A percentile compares a stretch with the other conserved stretches of the same genome.
These are phyloP conservation scores for Termitomyces sp. DNA, from an alignment of 768 basidiomycete species.

Conservation along the genomic window DNA sequence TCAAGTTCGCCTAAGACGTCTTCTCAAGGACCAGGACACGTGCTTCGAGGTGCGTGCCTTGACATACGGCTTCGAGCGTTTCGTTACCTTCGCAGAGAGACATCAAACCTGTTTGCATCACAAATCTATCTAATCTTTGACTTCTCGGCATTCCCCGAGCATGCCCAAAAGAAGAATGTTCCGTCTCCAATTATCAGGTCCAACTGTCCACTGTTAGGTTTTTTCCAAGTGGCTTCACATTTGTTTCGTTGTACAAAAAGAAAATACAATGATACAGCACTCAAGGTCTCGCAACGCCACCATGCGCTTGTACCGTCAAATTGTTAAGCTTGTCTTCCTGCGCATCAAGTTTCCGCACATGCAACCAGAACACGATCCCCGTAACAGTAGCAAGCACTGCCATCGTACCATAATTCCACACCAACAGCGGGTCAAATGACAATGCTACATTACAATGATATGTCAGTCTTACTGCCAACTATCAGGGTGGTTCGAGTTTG, in stretches of 20 bases:
- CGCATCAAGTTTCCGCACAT: conserved; percentile 50
- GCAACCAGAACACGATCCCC: conserved; percentile 52
- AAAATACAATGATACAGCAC: not conserved
- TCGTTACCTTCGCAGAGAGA: not conserved
- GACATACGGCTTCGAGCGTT: not conserved
- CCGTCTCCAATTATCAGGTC: no score
- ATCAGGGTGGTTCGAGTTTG: not conserved
- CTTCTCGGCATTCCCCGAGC: not conserved
- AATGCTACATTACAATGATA: conserved; percentile 35
- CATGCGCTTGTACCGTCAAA: conserved; percentile 21
- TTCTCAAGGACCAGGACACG: not conserved
- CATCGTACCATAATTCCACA: conserved; percentile 70
- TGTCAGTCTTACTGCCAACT: not conserved
- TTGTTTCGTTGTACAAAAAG: not conserved
- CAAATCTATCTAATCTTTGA: not conserved
- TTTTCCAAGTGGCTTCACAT: no score
- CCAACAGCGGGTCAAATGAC: conserved; percentile 64
- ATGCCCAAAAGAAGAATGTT: no score
- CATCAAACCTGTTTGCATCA: not conserved
- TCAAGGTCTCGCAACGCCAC: not conserved
- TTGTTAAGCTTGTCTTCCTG: conserved; percentile 63
- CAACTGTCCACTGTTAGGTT: no score
- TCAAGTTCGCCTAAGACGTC: not conserved
- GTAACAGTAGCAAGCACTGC: conserved; percentile 47
- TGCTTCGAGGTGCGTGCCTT: not conserved